phyloP scores from a whole-genome alignment of 1,139 yeast genomes.

The Kodamaea arcana region DNA sequence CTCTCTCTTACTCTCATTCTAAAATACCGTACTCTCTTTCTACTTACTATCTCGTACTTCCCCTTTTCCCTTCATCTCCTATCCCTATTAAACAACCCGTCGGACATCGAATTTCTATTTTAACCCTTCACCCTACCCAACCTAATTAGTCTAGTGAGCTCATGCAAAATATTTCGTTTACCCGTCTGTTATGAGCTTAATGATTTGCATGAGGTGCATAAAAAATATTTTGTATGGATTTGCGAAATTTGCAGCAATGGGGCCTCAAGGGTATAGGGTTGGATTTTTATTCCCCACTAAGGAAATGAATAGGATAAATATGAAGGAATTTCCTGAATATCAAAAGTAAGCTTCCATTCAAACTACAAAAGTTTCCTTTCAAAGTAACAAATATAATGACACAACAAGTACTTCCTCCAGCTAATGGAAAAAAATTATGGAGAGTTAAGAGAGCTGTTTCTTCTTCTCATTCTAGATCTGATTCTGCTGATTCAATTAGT shows the following conservation, averaged over 20 bases:
- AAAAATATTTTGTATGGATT: neutral
- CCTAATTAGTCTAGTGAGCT: neutral
- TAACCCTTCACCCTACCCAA: neutral
- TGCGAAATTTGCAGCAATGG: neutral
- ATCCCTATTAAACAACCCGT: too few relatives aligned
- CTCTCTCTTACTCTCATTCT: too few relatives aligned
- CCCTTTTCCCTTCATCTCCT: too few relatives aligned
- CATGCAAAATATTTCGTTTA: neutral
- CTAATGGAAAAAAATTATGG: conserved; percentile 48
- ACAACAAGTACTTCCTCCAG: conserved; percentile 1
- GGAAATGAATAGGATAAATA: conserved; percentile 3
- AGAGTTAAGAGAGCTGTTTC: conserved; percentile 37
- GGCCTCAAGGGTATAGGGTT: neutral
- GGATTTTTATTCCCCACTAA: neutral
- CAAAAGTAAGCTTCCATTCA: too few relatives aligned
- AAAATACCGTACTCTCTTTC: too few relatives aligned
- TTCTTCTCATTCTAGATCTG: conserved; percentile 10
- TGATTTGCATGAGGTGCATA: neutral
- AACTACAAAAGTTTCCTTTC: too few relatives aligned
- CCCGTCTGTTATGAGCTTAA: neutral
- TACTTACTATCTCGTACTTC: too few relatives aligned
- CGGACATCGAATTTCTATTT: too few relatives aligned
- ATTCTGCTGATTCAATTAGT: conserved; percentile 13
- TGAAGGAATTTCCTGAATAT: conserved; percentile 1
- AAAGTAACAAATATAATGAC: neutral